Percentiles rank a stretch among this genome's conserved stretches.
phyloP scores from a whole-genome alignment of 192 early-diverging fungal genomes.

The Umbelopsis ramanniana region DNA sequence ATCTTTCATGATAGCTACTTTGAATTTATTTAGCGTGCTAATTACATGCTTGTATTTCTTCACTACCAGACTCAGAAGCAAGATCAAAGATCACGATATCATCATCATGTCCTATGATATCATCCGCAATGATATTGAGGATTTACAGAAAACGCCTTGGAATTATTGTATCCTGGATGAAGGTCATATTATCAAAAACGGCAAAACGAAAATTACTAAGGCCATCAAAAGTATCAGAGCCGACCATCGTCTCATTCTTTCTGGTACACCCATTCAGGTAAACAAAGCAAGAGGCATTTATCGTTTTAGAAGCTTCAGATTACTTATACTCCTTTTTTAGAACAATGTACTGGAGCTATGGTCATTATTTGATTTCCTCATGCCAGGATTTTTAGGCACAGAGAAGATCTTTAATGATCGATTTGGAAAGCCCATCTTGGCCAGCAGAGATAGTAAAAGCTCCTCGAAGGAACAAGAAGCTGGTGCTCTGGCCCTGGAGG shows the following conservation, averaged over 20 bases:
- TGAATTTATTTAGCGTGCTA: background rate
- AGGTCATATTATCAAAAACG: constrained; percentile 97
- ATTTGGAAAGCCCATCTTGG: constrained; percentile 91
- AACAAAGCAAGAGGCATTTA: background rate
- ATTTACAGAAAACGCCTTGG: constrained; percentile 71
- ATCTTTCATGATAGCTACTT: background rate
- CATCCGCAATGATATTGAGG: constrained; percentile 93
- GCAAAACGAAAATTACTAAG: constrained; percentile 91
- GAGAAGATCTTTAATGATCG: constrained; percentile 94
- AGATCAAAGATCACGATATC: constrained; percentile 68
- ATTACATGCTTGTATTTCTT: constrained; percentile 9
- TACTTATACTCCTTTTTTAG: constrained; percentile 36
- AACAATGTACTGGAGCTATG: constrained; percentile 98
- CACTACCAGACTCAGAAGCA: constrained; percentile 53
- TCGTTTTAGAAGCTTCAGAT: background rate
- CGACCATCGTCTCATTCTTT: constrained; percentile 90
- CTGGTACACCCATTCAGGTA: constrained; percentile 92
- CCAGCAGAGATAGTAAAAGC: constrained; percentile 88
- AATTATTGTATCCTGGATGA: constrained; percentile 98
- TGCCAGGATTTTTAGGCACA: constrained; percentile 97
- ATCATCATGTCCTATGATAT: constrained; percentile 98
- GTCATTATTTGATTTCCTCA: constrained; percentile 98
- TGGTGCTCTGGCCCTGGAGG: constrained; percentile 88
- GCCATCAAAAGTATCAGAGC: constrained; percentile 89
- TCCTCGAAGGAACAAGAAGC: constrained; percentile 69